Evolutionary conservation across 495 filamentous ascomycete species (phyloP), one percentile per base, ranked within the genome.

Genomic region (Penicillium turbatum): DNA sequence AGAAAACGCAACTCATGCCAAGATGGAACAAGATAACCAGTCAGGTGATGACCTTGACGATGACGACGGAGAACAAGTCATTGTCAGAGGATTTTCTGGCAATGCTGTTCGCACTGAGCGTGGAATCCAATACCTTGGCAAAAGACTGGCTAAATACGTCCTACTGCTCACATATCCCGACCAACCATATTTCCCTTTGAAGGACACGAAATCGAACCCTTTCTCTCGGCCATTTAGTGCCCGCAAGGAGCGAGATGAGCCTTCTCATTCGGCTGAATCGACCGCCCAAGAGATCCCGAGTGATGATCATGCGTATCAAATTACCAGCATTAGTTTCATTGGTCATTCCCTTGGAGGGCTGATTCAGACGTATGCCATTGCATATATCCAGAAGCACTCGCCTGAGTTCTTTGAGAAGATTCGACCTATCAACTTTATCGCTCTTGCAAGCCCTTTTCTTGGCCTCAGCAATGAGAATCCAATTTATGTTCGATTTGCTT

Each of bases 381-480:
- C 92, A 32, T 98, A 97, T 70, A 97, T 98, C 27, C 87, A 95
- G 54, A 97, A 97, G 62, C 89, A 98, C 62, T 92, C 88, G 1
- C 95, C 93, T 0, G 73, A 83, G 19, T 97, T 98, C 65, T 98
- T 97, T 60, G 82, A 90, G 26, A 73, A 82, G 2, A 95, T 96
- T 56, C 82, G 82, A 57, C 93, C 95, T 0, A 78, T 97, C 65
- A 97, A 96, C 62, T 98, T 98, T 61, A 87, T 98, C 52, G 76
- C 88, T n/a, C 71, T 98, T 46, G 92, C 93, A 24, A 85, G 90
- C 6, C 93, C 93, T 0, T 90, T 97, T 55, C 72, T 98, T 5
- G 93, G 93, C 0, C 79, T 98, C 41, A 97, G 92, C 69, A 95
- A 98, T 64, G 93, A 98, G 63, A 98, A 98, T 53, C 93, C 93